A percentile compares a stretch with the other conserved stretches of the same genome.
Conservation (phyloP, 108 stramenopile genomes). For the Pelagomonas calceolata region DNA sequence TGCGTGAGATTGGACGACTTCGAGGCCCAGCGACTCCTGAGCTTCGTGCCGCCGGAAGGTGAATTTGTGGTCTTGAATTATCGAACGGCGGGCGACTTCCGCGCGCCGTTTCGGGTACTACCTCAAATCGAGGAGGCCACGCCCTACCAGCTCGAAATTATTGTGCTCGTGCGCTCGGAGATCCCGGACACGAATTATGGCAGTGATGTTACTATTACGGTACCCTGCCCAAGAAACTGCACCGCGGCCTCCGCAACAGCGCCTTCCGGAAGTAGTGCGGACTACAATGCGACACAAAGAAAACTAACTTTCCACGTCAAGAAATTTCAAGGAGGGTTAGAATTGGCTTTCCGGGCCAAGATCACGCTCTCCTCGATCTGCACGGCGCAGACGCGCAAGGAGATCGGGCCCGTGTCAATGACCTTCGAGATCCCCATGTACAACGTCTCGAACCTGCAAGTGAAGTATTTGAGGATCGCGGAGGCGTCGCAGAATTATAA, state of each 20-base stretch:
- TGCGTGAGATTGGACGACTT: conserved; percentile 92
- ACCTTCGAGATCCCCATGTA: conserved; percentile 99
- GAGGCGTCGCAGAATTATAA: conserved; percentile 90
- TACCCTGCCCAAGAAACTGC: conserved; percentile 68
- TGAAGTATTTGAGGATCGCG: conserved; percentile 89
- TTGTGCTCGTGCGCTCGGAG: conserved; percentile 80
- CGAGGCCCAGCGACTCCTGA: conserved; percentile 68
- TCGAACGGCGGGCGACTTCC: conserved; percentile 88
- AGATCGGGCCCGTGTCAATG: conserved; percentile 94
- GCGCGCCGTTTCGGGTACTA: conserved; percentile 90
- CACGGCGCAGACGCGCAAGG: conserved; percentile 66
- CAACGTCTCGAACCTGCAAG: conserved; percentile 94
- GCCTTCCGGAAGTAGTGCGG: conserved; percentile 57
- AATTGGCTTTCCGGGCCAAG: conserved; percentile 82
- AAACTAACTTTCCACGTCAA: conserved; percentile 91
- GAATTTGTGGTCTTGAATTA: conserved; percentile 98
- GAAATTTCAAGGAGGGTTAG: conserved; percentile 88
- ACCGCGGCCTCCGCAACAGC: conserved; percentile 48
- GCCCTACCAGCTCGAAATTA: conserved; percentile 74
- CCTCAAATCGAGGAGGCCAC: conserved; percentile 83
- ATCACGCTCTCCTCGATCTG: conserved; percentile 57
- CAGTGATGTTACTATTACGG: conserved; percentile 73
- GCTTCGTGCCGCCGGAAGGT: conserved; percentile 94
- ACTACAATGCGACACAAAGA: conserved; percentile 57
- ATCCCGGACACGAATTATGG: conserved; percentile 93